phyloP scores from a whole-genome alignment of 2,329 filamentous ascomycete species.

The Fusarium cyanostomum region DNA sequence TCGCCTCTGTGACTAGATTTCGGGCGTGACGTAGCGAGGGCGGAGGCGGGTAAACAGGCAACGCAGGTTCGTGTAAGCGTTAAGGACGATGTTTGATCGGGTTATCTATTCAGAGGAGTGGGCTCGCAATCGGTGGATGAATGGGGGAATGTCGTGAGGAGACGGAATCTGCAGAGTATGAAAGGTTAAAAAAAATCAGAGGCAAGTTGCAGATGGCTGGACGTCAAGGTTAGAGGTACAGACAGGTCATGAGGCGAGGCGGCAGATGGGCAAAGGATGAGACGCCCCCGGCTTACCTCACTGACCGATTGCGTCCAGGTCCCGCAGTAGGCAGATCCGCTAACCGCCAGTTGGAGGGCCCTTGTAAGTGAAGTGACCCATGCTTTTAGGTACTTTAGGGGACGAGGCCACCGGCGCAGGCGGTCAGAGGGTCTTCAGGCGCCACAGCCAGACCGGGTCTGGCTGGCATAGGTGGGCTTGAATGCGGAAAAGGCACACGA shows the following conservation, averaged over 20 bases:
- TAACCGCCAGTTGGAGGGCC: slow-evolving; percentile 21
- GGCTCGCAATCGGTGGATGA: background rate
- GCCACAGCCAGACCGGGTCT: slow-evolving; percentile 34
- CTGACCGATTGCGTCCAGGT: slow-evolving; percentile 41
- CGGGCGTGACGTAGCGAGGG: slow-evolving; percentile 37
- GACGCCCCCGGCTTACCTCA: slow-evolving; percentile 40
- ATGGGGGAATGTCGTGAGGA: slow-evolving; percentile 10
- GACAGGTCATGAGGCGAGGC: slow-evolving; percentile 43
- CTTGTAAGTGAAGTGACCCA: slow-evolving; percentile 26
- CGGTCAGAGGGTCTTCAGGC: slow-evolving; percentile 37
- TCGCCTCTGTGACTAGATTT: slow-evolving; percentile 23
- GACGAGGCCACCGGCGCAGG: slow-evolving; percentile 25
- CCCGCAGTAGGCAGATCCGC: slow-evolving; percentile 39
- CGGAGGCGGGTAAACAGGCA: slow-evolving; percentile 23
- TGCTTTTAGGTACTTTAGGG: slow-evolving; percentile 21
- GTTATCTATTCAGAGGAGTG: slow-evolving; percentile 5
- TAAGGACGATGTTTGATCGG: slow-evolving; percentile 12
- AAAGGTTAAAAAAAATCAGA: slow-evolving; percentile 31
- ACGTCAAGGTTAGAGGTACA: slow-evolving; percentile 27
- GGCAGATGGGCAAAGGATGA: slow-evolving; percentile 38
- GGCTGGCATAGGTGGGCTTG: slow-evolving; percentile 4
- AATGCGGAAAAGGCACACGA: slow-evolving; percentile 33
- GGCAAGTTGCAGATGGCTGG: slow-evolving; percentile 25
- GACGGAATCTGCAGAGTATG: slow-evolving; percentile 16
- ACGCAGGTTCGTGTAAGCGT: slow-evolving; percentile 29